Conservation (phyloP, 1,284 basidiomycete species). For the Heterobasidion annosum region DNA sequence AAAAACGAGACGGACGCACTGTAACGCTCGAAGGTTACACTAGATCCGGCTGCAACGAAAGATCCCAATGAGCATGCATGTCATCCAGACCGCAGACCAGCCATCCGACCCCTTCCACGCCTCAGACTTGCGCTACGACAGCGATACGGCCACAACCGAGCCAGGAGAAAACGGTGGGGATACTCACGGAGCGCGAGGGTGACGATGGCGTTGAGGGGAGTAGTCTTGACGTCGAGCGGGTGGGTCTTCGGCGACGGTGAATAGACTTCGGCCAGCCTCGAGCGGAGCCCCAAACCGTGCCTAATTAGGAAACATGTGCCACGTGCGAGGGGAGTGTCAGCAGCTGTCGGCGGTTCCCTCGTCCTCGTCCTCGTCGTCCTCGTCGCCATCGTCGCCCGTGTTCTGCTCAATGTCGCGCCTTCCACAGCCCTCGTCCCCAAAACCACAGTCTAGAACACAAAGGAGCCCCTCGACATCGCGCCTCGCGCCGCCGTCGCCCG, state of each 20-base stretch:
- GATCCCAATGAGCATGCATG: constrained; percentile 14
- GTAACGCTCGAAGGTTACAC: constrained; percentile 22
- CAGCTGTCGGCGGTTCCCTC: too few relatives aligned
- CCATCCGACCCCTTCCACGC: constrained; percentile 19
- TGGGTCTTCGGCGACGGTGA: constrained; percentile 13
- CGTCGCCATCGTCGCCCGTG: not conserved
- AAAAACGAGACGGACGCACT: constrained; percentile 16
- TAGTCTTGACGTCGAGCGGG: constrained; percentile 24
- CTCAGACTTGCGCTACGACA: constrained; percentile 5
- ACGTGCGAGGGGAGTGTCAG: not conserved
- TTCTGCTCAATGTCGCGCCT: constrained; percentile 35
- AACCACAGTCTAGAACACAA: constrained; percentile 20
- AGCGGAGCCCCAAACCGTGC: constrained; percentile 5
- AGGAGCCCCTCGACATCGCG: constrained; percentile 6
- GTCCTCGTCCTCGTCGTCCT: too few relatives aligned
- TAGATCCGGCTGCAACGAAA: constrained; percentile 20
- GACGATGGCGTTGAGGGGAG: constrained; percentile 17
- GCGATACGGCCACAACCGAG: constrained; percentile 6
- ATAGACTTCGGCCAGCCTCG: not conserved
- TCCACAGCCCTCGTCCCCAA: constrained; percentile 33
- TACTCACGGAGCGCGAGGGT: constrained; percentile 23
- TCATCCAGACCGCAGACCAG: constrained; percentile 16
- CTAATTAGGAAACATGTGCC: not conserved
- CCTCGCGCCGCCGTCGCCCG: constrained; percentile 4
- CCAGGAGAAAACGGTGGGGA: constrained; percentile 7